Conservation (phyloP, 2,329 filamentous ascomycete species). For the Microdochium bolleyi region DNA sequence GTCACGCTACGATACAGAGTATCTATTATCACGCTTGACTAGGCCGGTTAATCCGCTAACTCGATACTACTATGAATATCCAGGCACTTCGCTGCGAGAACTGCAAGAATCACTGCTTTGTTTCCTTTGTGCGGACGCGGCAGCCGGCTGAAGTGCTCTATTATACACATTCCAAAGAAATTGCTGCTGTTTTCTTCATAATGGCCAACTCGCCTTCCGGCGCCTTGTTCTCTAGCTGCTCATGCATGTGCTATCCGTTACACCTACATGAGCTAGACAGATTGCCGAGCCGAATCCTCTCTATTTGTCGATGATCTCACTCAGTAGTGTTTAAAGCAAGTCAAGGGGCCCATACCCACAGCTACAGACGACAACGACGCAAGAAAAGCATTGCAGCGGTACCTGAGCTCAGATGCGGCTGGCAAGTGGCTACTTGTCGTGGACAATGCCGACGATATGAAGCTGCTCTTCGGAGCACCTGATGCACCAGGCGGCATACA, state of each 20-base stretch:
- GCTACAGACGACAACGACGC: conserved; percentile 24
- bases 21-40: not conserved
- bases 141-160: not conserved
- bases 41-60: not conserved
- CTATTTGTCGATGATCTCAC: not conserved
- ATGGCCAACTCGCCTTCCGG: not conserved
- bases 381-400: conserved; percentile 23
- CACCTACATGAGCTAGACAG: not conserved
- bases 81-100: not conserved
- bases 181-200: not conserved
- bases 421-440: conserved; percentile 31
- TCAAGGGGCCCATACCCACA: conserved; percentile 9
- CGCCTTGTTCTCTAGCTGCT: not conserved
- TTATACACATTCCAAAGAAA: not conserved
- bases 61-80: not conserved
- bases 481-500: conserved; percentile 7
- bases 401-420: conserved; percentile 16
- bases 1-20: not conserved
- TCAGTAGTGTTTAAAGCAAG: not conserved
- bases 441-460: conserved; percentile 34
- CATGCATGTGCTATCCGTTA: not conserved
- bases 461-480: conserved; percentile 16
- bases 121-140: not conserved
- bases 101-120: not conserved
- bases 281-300: not conserved